phyloP scores from a whole-genome alignment of 2,329 filamentous ascomycete genomes.

The Lasiodiplodia theobromae region DNA sequence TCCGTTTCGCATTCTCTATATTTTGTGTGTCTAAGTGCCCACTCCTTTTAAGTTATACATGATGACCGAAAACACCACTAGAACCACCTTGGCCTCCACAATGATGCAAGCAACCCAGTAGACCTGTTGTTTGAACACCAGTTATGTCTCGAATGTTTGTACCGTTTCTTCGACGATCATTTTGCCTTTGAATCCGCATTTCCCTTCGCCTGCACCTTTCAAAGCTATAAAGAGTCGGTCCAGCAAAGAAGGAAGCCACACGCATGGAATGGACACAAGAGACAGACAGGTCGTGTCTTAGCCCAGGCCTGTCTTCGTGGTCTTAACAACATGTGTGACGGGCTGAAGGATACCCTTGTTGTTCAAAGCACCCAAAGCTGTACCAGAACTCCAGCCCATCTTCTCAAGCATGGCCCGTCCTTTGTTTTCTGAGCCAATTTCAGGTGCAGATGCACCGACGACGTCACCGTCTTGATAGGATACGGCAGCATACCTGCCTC shows the following conservation, averaged over 20 bases:
- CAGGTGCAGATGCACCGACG: slow-evolving; percentile 83
- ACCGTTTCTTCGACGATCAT: background rate
- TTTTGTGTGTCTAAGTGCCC: background rate
- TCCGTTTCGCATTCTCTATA: background rate
- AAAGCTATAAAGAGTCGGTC: background rate
- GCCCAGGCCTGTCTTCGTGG: slow-evolving; percentile 81
- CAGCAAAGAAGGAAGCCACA: background rate
- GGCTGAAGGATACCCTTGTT: slow-evolving; percentile 91
- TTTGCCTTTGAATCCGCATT: background rate
- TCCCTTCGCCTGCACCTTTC: background rate
- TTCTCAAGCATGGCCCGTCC: slow-evolving; percentile 90
- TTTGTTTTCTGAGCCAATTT: slow-evolving; percentile 81
- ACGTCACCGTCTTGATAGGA: slow-evolving; percentile 84
- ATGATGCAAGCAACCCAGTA: background rate
- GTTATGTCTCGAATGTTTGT: background rate
- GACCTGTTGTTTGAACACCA: background rate
- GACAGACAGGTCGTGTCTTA: slow-evolving; percentile 40
- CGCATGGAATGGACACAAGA: background rate
- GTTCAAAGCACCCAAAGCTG: slow-evolving; percentile 78
- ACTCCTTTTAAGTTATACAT: background rate
- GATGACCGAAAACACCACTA: background rate
- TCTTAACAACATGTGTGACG: slow-evolving; percentile 86
- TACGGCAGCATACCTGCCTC: slow-evolving; percentile 51
- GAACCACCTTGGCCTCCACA: background rate
- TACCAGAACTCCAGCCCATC: slow-evolving; percentile 95